A percentile compares a stretch with the other conserved stretches of the same genome.
Evolutionary conservation across 2,329 filamentous ascomycete genomes (phyloP).

Genomic region (Alternaria consortialis): DNA sequence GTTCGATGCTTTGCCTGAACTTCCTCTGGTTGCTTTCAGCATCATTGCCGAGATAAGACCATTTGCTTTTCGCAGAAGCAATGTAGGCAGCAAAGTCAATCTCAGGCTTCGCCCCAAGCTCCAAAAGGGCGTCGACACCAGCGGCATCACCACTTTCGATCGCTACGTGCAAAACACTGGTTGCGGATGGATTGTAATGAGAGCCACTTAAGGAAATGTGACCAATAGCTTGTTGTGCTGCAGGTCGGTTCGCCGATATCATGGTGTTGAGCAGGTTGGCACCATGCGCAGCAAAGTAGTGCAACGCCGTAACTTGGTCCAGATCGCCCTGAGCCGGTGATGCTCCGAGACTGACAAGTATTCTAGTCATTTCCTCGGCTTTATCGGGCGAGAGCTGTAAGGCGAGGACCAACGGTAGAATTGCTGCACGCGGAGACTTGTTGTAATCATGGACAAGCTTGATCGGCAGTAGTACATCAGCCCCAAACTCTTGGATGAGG

Average conservation of each 20-base stretch:
- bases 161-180: constrained; percentile 67
- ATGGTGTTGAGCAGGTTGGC: constrained; percentile 45
- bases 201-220: constrained; percentile 62
- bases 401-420: constrained; percentile 75
- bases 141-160: constrained; percentile 20
- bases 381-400: constrained; percentile 69
- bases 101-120: constrained; percentile 63
- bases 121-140: constrained; percentile 59
- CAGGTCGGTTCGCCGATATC: constrained; percentile 69
- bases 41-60: constrained; percentile 38
- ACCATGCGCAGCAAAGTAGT: constrained; percentile 49
- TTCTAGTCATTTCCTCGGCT: constrained; percentile 70
- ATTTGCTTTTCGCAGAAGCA: constrained; percentile 62
- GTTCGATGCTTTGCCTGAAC: constrained; percentile 62
- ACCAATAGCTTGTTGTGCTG: constrained; percentile 71
- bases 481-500: constrained; percentile 75
- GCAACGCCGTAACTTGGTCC: constrained; percentile 70
- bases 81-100: constrained; percentile 68
- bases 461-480: constrained; percentile 77
- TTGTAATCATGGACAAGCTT: constrained; percentile 65
- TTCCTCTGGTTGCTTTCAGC: constrained; percentile 59
- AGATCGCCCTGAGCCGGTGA: constrained; percentile 77
- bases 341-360: constrained; percentile 74
- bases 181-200: constrained; percentile 48
- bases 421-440: constrained; percentile 64